Base-by-base conservation (phyloP, 1,284 basidiomycete species). In the Trametes pubescens region DNA sequence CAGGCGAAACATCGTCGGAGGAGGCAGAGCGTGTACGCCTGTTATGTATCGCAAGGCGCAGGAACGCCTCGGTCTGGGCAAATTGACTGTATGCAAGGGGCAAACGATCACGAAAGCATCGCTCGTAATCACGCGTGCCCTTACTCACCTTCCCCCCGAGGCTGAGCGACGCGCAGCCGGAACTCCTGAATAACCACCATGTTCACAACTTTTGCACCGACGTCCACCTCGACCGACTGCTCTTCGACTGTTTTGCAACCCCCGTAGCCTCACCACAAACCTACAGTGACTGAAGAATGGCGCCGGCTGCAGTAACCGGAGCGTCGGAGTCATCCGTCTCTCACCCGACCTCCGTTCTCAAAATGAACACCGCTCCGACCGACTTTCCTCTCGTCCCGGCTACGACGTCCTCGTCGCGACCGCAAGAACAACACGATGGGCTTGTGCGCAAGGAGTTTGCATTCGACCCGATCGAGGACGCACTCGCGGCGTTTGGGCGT, bases 401-500 rank as follows among this genome's bases (percentile, higher is more conserved):
- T 43, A 51, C 65, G 10, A 71, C 74, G 8, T 62, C 64, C 18
- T 62, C 73, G 21, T 64, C 69, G 13, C 69, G 73, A 22, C 77
- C 77, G 34, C 66, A 67, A 43, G 70, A 73, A 58, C 72, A 71
- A 2, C 64, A 48, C 29, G 67, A 72, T 21, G 67, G 68, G 0
- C 72, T 74, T 1, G 44, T 63, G 13, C 73, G 77, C 22, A 67
- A 74, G 10, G 44, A 64, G 18, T 79, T 78, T 54, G 70, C 73
- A 0, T 88, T 90, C 71, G 94, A 97, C 74, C 70, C 86, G 0
- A 87, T 98, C 69, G 87, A 93, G 66, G 90, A 91, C 29, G 93
- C 95, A 1, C 76, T 99, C 29, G 86, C 80, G 6, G 93, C 94
- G 0, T 94, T 96, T 75, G 82, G 80, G 18, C 81, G 83, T 9